These are phyloP conservation scores for Ampelomyces quisqualis DNA, from an alignment of 2,329 filamentous ascomycete species.

Conservation along the genomic window DNA sequence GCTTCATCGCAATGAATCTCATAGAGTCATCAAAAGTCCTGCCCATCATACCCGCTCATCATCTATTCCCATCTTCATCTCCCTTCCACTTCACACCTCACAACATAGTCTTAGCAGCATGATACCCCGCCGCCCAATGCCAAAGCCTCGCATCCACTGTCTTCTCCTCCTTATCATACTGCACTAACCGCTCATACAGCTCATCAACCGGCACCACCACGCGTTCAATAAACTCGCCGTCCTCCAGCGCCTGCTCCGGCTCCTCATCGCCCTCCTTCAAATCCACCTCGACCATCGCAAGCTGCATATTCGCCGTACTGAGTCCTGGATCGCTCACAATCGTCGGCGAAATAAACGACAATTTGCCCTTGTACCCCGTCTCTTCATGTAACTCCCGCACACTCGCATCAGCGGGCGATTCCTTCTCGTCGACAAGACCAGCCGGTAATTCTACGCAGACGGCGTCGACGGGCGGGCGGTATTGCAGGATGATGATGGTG, in stretches of 20 bases:
- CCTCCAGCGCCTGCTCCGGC: conserved; percentile 61
- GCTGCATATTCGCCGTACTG: conserved; percentile 62
- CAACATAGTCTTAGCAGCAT: conserved; percentile 47
- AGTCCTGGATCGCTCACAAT: conserved; percentile 67
- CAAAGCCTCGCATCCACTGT: conserved; percentile 61
- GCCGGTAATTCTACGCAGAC: conserved; percentile 62
- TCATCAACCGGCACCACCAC: conserved; percentile 59
- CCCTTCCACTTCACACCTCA: background rate
- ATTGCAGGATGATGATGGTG: conserved; percentile 61
- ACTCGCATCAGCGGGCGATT: conserved; percentile 57
- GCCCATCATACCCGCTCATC: too few species aligned
- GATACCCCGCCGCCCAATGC: conserved; percentile 61
- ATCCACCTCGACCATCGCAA: conserved; percentile 61
- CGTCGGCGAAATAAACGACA: conserved; percentile 58
- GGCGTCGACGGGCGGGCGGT: conserved; percentile 60
- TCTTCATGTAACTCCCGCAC: conserved; percentile 63
- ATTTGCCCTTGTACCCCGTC: conserved; percentile 60
- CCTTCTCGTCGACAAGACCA: conserved; percentile 59
- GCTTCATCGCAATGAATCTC: too few species aligned
- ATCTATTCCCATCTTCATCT: background rate
- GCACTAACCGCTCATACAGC: conserved; percentile 56
- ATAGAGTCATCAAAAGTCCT: too few species aligned
- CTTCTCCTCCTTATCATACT: conserved; percentile 51
- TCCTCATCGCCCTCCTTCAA: conserved; percentile 52
- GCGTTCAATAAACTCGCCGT: conserved; percentile 63